A percentile compares a stretch with the other conserved stretches of the same genome.
Evolutionary conservation across 2,329 filamentous ascomycete species (phyloP).

Genomic region (Cladophialophora immunda): DNA sequence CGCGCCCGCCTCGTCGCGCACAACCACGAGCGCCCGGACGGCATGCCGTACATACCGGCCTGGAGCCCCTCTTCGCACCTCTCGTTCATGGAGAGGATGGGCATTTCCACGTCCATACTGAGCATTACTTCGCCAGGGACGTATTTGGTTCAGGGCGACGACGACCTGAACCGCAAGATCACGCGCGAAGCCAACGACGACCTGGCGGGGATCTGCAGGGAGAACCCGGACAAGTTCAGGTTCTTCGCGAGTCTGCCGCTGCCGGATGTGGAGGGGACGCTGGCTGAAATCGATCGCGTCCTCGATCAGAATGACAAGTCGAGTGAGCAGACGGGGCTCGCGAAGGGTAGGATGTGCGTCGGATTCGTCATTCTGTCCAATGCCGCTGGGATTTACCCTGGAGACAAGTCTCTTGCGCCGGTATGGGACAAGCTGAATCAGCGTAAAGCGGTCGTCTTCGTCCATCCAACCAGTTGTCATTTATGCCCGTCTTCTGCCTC

Average conservation of each 20-base stretch:
- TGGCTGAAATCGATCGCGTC: conserved; percentile 57
- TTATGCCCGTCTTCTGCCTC: not conserved
- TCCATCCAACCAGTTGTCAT: conserved; percentile 7
- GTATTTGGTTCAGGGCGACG: conserved; percentile 48
- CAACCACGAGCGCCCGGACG: too few relatives aligned
- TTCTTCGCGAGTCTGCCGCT: conserved; percentile 64
- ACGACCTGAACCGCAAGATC: conserved; percentile 46
- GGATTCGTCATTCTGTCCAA: conserved; percentile 63
- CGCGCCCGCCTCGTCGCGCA: too few relatives aligned
- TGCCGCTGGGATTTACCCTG: conserved; percentile 61
- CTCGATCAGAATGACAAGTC: conserved; percentile 50
- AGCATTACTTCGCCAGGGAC: conserved; percentile 64
- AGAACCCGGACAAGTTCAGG: conserved; percentile 50
- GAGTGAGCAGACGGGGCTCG: not conserved
- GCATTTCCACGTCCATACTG: conserved; percentile 61
- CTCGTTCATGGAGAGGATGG: conserved; percentile 57
- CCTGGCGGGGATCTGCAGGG: conserved; percentile 34
- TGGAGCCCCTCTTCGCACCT: conserved; percentile 59
- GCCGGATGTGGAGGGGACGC: conserved; percentile 56
- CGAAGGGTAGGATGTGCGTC: conserved; percentile 37
- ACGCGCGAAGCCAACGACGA: conserved; percentile 48
- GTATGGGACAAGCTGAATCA: conserved; percentile 8
- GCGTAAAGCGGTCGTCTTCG: conserved; percentile 8
- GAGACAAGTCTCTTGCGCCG: conserved; percentile 44
- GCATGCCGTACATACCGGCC: conserved; percentile 34